Percentiles rank a stretch among this genome's conserved stretches.
phyloP scores from a whole-genome alignment of 345 rosid species.

The Acer campestre region DNA sequence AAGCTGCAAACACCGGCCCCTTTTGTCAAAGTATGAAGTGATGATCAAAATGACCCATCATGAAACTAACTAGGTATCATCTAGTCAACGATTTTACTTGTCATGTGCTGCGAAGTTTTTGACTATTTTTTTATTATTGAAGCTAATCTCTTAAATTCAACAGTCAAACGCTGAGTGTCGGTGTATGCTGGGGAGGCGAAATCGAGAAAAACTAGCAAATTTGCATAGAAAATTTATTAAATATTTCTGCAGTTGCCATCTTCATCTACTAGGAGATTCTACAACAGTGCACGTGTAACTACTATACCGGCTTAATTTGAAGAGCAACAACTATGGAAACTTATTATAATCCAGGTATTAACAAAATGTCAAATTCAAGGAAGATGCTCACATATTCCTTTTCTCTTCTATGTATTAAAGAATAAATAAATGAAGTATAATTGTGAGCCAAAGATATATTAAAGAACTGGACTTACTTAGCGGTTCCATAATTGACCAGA shows the following conservation, averaged over 20 bases:
- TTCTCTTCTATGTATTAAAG: not conserved
- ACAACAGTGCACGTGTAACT: conserved; percentile 11
- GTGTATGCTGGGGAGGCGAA: not conserved
- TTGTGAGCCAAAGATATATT: not conserved
- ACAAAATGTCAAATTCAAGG: conserved; percentile 16
- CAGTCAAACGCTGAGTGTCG: not conserved
- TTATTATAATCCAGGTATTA: not conserved
- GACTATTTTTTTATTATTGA: not conserved
- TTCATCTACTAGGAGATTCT: not conserved
- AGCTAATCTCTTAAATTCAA: not conserved
- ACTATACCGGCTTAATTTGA: not conserved
- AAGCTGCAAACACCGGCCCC: not conserved
- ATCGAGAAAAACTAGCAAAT: not conserved
- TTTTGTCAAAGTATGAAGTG: not conserved
- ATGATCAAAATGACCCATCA: not conserved
- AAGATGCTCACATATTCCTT: not conserved
- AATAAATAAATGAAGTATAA: not conserved
- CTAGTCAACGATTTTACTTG: not conserved
- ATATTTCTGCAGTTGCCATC: not conserved
- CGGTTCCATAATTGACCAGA: conserved; percentile 92
- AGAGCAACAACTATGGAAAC: not conserved
- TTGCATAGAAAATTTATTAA: not conserved
- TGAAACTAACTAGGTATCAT: not conserved
- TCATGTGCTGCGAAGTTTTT: not conserved
- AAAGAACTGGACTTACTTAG: conserved; percentile 54